These are phyloP conservation scores for Hymenotorrendiella dingleyae DNA, from an alignment of 2,329 filamentous ascomycete genomes.

Conservation along the genomic window DNA sequence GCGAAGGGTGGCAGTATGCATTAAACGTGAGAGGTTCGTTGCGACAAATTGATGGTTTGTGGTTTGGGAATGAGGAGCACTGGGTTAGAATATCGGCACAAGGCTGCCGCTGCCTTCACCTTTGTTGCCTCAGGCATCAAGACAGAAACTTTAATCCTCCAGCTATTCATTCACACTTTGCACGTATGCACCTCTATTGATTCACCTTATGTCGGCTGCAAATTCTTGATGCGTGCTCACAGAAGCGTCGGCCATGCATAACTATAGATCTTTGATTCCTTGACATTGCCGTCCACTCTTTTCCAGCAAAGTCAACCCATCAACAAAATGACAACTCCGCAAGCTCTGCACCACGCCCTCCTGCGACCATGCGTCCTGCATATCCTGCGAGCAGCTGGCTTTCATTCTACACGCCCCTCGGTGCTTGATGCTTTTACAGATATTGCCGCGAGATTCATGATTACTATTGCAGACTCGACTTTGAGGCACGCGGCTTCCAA, in stretches of 20 bases:
- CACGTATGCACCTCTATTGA: too few relatives aligned
- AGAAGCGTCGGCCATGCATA: constrained; percentile 20
- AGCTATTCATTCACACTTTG: neutral
- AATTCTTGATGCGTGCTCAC: too few relatives aligned
- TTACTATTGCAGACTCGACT: constrained; percentile 66
- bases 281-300: constrained; percentile 14
- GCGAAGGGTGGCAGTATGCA: too few relatives aligned
- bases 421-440: constrained; percentile 87
- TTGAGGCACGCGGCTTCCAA: constrained; percentile 57
- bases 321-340: constrained; percentile 35
- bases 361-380: constrained; percentile 84
- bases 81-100: too few relatives aligned
- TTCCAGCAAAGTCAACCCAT: constrained; percentile 1
- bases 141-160: too few relatives aligned
- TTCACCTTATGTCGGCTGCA: too few relatives aligned
- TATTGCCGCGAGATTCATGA: constrained; percentile 74
- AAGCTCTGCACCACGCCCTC: constrained; percentile 64
- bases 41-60: neutral
- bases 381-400: constrained; percentile 86
- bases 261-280: constrained; percentile 12
- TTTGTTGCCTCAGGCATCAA: too few relatives aligned
- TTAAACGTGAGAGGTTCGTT: too few relatives aligned
- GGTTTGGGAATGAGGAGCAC: neutral
- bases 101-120: too few relatives aligned
- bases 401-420: constrained; percentile 73